These are phyloP conservation scores for Wallacemonas collosoma DNA, from an alignment of 208 protist genomes.

Conservation along the genomic window DNA sequence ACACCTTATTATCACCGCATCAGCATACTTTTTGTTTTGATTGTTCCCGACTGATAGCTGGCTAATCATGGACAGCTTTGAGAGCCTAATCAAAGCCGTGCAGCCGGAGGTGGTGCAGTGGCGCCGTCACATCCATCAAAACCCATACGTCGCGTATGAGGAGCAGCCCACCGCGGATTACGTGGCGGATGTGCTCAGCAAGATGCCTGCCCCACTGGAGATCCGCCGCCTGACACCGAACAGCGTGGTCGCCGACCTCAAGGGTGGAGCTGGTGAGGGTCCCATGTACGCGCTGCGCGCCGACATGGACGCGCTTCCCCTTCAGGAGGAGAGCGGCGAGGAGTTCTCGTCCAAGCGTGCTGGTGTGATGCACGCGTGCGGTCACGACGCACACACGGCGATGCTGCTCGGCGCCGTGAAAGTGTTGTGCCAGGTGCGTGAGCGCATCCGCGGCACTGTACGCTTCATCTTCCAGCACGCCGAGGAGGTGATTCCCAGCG, in stretches of 20 bases:
- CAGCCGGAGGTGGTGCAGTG: slow-evolving; percentile 47
- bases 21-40: too few species aligned
- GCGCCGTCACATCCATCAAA: slow-evolving; percentile 62
- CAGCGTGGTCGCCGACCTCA: slow-evolving; percentile 52
- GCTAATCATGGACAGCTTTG: slow-evolving; percentile 23
- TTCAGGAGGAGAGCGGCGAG: slow-evolving; percentile 49
- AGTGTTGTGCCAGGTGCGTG: slow-evolving; percentile 48
- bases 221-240: slow-evolving; percentile 46
- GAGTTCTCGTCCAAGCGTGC: slow-evolving; percentile 41
- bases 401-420: slow-evolving; percentile 55
- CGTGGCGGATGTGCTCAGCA: slow-evolving; percentile 32
- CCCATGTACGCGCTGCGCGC: slow-evolving; percentile 52
- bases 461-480: slow-evolving; percentile 63
- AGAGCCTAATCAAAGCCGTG: slow-evolving; percentile 35
- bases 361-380: slow-evolving; percentile 56
- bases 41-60: too few species aligned
- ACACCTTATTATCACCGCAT: neutral
- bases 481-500: slow-evolving; percentile 53
- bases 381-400: slow-evolving; percentile 52
- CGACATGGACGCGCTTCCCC: slow-evolving; percentile 50
- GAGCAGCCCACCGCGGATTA: slow-evolving; percentile 55
- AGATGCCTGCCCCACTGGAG: slow-evolving; percentile 45
- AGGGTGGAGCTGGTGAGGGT: slow-evolving; percentile 41
- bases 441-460: slow-evolving; percentile 43
- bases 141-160: slow-evolving; percentile 45